phyloP scores from a whole-genome alignment of 2,329 filamentous ascomycete species.

The Diaporthe longicolla region DNA sequence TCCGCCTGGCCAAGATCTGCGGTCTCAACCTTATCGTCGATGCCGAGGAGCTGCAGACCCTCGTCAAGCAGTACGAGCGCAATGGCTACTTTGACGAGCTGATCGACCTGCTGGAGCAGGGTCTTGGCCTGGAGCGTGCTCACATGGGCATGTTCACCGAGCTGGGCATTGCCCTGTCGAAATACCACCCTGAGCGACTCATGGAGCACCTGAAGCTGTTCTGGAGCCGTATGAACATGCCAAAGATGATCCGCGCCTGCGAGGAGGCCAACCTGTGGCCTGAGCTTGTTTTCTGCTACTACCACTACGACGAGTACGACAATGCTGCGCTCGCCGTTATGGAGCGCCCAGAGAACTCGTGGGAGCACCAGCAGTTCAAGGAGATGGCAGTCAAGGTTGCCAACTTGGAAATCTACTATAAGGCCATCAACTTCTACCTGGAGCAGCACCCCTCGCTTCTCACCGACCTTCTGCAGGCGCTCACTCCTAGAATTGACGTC shows the following conservation, averaged over 20 bases:
- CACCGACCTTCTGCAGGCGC: constrained; percentile 92
- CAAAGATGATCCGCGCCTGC: constrained; percentile 93
- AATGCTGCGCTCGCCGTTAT: constrained; percentile 98
- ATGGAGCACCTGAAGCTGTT: constrained; percentile 99
- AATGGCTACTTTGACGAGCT: constrained; percentile 99
- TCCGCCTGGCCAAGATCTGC: constrained; percentile 98
- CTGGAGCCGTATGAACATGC: constrained; percentile 98
- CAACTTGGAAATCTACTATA: constrained; percentile 99
- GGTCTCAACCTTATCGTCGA: constrained; percentile 98
- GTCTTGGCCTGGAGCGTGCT: constrained; percentile 89
- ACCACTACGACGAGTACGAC: constrained; percentile 98
- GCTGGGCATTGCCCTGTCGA: constrained; percentile 90
- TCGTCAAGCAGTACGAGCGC: constrained; percentile 96
- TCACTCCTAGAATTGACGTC: constrained; percentile 95
- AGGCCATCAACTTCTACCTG: constrained; percentile 95
- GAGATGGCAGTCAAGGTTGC: constrained; percentile 98
- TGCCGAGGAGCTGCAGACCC: constrained; percentile 91
- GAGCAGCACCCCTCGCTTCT: constrained; percentile 96
- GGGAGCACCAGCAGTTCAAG: constrained; percentile 99
- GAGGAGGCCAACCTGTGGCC: constrained; percentile 98
- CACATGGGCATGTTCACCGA: constrained; percentile 99
- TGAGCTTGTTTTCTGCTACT: constrained; percentile 97
- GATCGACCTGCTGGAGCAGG: constrained; percentile 93
- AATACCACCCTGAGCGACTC: constrained; percentile 93
- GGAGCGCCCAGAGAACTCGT: constrained; percentile 96